Conservation (phyloP, 2,329 filamentous ascomycete genomes). For the Zelopaecilomyces penicillatus region DNA sequence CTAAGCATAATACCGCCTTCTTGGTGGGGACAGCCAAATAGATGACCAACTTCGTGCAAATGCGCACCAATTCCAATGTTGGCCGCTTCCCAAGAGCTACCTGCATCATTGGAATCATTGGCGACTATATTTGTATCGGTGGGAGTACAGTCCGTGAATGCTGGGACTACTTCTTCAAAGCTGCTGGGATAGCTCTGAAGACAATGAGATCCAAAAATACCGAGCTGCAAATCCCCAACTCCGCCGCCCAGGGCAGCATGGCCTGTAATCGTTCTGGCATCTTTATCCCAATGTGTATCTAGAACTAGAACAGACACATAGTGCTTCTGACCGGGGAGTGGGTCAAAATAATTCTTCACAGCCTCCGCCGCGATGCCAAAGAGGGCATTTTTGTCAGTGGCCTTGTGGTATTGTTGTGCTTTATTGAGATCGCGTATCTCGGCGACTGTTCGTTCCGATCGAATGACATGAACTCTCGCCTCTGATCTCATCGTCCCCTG, state of each 20-base stretch:
- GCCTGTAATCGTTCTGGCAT: conserved; percentile 60
- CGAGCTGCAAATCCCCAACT: conserved; percentile 67
- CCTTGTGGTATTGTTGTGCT: conserved; percentile 67
- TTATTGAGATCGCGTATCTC: conserved; percentile 72
- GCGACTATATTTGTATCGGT: conserved; percentile 74
- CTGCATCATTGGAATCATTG: conserved; percentile 79
- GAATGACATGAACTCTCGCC: conserved; percentile 80
- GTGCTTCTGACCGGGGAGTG: conserved; percentile 67
- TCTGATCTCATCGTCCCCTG: conserved; percentile 75
- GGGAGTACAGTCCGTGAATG: conserved; percentile 82
- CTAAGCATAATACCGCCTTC: conserved; percentile 86
- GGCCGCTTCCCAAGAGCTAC: conserved; percentile 91
- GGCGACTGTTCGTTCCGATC: conserved; percentile 71
- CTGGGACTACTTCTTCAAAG: conserved; percentile 82
- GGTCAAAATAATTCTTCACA: conserved; percentile 68
- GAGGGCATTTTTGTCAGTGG: conserved; percentile 62
- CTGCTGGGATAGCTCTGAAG: conserved; percentile 84
- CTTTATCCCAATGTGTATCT: conserved; percentile 80
- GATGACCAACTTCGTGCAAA: conserved; percentile 80
- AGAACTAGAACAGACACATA: conserved; percentile 83
- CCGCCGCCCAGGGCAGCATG: conserved; percentile 78
- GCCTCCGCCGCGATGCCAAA: conserved; percentile 72
- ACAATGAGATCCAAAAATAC: conserved; percentile 86
- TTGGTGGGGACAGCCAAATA: conserved; percentile 85
- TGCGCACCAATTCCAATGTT: conserved; percentile 92